Base-by-base conservation (phyloP, 306 rosid species). In the Medicago ruthenica region DNA sequence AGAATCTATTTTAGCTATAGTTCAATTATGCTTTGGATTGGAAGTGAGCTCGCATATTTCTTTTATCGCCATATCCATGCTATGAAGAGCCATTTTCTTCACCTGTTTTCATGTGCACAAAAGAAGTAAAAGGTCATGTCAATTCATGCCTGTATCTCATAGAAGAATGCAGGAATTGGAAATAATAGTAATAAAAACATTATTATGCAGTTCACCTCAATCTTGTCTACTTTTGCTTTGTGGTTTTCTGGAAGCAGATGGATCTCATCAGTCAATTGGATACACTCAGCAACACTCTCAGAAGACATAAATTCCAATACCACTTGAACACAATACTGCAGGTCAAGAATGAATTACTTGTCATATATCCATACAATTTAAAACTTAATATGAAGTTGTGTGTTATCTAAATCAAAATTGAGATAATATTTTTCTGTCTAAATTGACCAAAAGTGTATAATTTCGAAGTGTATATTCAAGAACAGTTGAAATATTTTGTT, bases 291-390 rank as follows among this genome's bases (percentile, higher is more conserved):
- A 41, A 90, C 97, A 73, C 86, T 90, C 83, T 96, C 99, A 0
- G 99, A 96, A 36, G 99, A 96, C 61, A 96, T 72, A 68, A 96
- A 96, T 71, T 96, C 91, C 87, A 90, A 69, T 45, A 86, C 92
- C 86, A 96, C 99, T 84, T 89, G 89, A 42, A 92, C 92, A 82
- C 93, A 96, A 76, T 92, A 84, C 98, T 96, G 98, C 82, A 82
- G 21, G 53, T 65, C 76, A 78, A 58, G 40, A 71, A 80, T 71
- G 63, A 70, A 50, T 41, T 34, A 59, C 22, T 75, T 20, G 64
- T 85, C 80, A 84, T 14, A 44, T 73, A 51, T 76, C 41, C 57
- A 31, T 37, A 22, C 67, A 70, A 54, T 16, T 34, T 34, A 34
- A 34, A 51, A 55, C 44, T 12, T n/a, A 9, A 59, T 47, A 76